These are phyloP conservation scores for Casuarina equisetifolia DNA, from an alignment of 306 rosid genomes.

Conservation along the genomic window DNA sequence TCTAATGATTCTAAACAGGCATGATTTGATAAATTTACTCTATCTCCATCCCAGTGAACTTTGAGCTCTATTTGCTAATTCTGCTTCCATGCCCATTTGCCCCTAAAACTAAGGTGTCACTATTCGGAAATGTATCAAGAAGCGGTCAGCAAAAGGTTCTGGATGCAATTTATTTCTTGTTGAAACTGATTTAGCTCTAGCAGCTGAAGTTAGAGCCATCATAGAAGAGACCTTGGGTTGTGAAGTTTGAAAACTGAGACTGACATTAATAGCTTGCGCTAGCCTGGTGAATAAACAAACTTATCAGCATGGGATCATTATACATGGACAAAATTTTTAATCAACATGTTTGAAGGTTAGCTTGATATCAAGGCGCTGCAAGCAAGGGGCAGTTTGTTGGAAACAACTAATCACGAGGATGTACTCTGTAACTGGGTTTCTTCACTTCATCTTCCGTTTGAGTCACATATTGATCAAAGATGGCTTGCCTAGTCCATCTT, in stretches of 20 bases:
- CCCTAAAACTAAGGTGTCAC: neutral
- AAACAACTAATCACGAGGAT: neutral
- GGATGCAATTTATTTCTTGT: neutral
- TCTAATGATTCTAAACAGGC: neutral
- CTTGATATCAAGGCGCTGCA: neutral
- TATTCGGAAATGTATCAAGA: neutral
- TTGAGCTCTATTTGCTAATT: neutral
- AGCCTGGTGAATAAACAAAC: neutral
- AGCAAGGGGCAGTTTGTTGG: neutral
- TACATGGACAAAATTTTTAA: neutral
- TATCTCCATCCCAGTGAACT: neutral
- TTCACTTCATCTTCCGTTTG: neutral
- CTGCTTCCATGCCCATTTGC: neutral
- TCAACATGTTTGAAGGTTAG: neutral
- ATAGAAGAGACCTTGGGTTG: conserved; percentile 2
- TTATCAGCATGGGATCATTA: neutral
- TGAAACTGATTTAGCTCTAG: neutral
- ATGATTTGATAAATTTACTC: neutral
- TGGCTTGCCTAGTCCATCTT: neutral
- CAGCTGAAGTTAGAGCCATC: neutral
- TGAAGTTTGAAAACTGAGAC: neutral
- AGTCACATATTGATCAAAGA: neutral
- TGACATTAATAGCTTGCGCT: neutral
- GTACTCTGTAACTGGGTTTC: neutral
- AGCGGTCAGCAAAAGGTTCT: neutral